Evolutionary conservation across 2,329 filamentous ascomycete species (phyloP), one percentile per base, ranked within the genome.

Genomic region (Trichophyton equinum): DNA sequence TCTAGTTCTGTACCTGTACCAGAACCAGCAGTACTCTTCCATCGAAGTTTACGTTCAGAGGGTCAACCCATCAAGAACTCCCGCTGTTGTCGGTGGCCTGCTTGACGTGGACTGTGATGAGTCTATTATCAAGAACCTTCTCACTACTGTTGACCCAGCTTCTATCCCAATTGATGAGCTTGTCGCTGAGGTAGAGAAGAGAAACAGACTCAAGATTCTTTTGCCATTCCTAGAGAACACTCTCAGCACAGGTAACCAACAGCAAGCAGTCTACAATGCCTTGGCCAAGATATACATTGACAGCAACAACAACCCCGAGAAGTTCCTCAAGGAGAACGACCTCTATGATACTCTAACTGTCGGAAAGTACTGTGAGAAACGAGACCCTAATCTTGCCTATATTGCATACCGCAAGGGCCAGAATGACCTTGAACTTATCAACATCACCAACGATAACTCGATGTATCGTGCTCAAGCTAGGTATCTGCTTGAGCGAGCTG

Each of bases 211-310:
- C 63, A 99, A 99, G 85, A 82, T 99, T 60, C 82, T 99, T 40
- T 77, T 99, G 61, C 94, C 94, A 18, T 99, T 99, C 86, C 83
- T 99, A 4, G 95, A 99, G 79, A 85, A 88, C 62, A 96, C 91
- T 8, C 79, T 99, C 56, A 86, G 89, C 57, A 84, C 86, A 58
- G 94, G 94, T 51, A 96, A 96, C 77, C 88, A 95, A 74, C 91
- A 99, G 75, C 91, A 95, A 73, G 95, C 92, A 51, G 89, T 99
- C 18, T 97, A 88, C 81, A 97, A 99, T 67, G 95, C 94, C 5
- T 82, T 99, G 33, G 94, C 94, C 58, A 99, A 99, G 83, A 99
- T 99, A 68, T 99, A 99, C 77, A 99, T 99, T 62, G 94, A 99
- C 76, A 91, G 85, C 67, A 99, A 99, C 81, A 96, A 96, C 78